These are phyloP conservation scores for Tulasnella sp. DNA, from an alignment of 768 basidiomycete species.

Conservation along the genomic window DNA sequence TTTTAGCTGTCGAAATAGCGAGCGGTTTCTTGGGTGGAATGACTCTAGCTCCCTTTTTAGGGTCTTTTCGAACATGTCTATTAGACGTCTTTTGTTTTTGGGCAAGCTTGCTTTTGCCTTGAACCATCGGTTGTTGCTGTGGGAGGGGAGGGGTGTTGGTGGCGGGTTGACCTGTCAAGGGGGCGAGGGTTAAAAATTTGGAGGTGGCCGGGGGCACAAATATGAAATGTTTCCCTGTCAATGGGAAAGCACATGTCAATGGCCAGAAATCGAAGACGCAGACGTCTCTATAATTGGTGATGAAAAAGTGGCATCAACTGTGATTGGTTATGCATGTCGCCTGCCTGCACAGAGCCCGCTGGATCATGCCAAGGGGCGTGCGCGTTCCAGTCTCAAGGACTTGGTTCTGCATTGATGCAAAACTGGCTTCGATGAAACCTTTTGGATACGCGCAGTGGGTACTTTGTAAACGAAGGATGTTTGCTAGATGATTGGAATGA, in stretches of 20 bases:
- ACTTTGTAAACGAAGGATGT: not conserved
- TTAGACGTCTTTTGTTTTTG: constrained; percentile 47
- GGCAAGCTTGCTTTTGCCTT: constrained; percentile 80
- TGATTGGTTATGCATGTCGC: not conserved
- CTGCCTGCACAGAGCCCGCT: not conserved
- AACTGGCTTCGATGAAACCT: no score
- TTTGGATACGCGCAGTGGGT: not conserved
- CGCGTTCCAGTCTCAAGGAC: not conserved
- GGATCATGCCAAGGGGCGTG: not conserved
- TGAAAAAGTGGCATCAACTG: not conserved
- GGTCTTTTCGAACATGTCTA: constrained; percentile 54
- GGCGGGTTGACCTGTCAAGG: not conserved
- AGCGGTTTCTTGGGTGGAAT: constrained; percentile 75
- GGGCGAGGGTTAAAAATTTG: not conserved
- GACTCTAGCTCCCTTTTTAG: constrained; percentile 71
- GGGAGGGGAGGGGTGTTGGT: not conserved
- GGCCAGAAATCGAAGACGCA: not conserved
- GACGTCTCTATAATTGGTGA: not conserved
- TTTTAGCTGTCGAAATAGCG: constrained; percentile 63
- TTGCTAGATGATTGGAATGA: not conserved
- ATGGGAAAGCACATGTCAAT: not conserved
- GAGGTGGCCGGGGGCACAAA: not conserved
- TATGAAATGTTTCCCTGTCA: not conserved
- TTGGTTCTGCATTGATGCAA: not conserved
- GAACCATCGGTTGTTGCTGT: constrained; percentile 56